phyloP scores from a whole-genome alignment of 2,329 filamentous ascomycete species.

The Fusarium verrucosum region DNA sequence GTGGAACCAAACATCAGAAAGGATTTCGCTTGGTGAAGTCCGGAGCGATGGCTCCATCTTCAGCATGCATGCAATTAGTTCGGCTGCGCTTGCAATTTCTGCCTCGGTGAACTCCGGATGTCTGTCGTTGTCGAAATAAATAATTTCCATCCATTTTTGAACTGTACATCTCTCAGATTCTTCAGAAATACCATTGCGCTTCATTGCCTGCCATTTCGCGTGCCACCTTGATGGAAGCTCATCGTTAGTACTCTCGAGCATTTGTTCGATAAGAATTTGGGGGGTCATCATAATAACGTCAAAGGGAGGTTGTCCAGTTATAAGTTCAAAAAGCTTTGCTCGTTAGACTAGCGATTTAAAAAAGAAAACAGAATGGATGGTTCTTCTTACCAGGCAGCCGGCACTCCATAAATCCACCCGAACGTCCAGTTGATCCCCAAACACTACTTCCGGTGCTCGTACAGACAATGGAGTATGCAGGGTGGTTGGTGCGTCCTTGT shows the following conservation, averaged over 20 bases:
- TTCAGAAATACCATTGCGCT: not conserved
- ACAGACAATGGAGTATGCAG: slow-evolving; percentile 30
- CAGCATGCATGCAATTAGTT: slow-evolving; percentile 23
- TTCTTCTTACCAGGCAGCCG: slow-evolving; percentile 30
- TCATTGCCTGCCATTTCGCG: slow-evolving; percentile 18
- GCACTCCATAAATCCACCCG: slow-evolving; percentile 38
- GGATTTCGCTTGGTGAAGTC: slow-evolving; percentile 15
- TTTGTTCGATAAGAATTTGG: slow-evolving; percentile 24
- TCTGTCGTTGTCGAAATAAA: slow-evolving; percentile 24
- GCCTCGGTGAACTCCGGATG: slow-evolving; percentile 3
- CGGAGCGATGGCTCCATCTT: slow-evolving; percentile 34
- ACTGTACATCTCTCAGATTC: not conserved
- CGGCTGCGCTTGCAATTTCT: slow-evolving; percentile 1
- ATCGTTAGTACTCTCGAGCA: slow-evolving; percentile 25
- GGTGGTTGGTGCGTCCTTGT: not conserved
- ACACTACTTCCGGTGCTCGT: slow-evolving; percentile 36
- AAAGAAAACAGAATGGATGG: not conserved
- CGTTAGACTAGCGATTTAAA: not conserved
- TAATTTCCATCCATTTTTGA: slow-evolving; percentile 29
- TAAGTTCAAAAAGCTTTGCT: slow-evolving; percentile 35
- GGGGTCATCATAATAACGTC: slow-evolving; percentile 28
- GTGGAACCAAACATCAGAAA: slow-evolving; percentile 19
- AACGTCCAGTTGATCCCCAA: slow-evolving; percentile 26
- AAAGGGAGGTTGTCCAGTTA: slow-evolving; percentile 40
- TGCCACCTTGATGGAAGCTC: slow-evolving; percentile 28